phyloP scores from a whole-genome alignment of 352 stramenopile genomes.

The Vaucheria bursata region DNA sequence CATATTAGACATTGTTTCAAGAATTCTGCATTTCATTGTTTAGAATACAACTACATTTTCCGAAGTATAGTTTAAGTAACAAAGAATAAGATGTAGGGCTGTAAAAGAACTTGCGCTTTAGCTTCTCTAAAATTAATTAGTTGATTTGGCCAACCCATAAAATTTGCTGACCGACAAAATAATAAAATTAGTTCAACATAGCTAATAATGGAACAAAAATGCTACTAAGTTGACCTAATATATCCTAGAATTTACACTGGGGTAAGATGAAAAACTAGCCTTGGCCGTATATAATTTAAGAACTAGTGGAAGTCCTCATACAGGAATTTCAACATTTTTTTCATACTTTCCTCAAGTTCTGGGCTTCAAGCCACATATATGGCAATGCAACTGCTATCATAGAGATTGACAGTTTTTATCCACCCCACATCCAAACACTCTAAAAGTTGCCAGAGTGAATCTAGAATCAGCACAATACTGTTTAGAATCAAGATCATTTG shows the following conservation, averaged over 20 bases:
- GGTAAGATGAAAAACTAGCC: not conserved
- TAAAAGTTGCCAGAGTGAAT: not conserved
- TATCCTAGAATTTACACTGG: not conserved
- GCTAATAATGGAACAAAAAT: not conserved
- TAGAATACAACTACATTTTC: no score
- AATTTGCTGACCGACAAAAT: not conserved
- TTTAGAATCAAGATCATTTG: not conserved
- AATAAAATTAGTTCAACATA: not conserved
- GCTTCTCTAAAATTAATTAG: slow-evolving; percentile 1
- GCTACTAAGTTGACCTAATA: not conserved
- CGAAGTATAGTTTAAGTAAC: no score
- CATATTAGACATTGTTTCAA: no score
- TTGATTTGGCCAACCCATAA: not conserved
- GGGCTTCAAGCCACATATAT: not conserved
- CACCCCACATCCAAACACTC: not conserved
- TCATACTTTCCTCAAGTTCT: not conserved
- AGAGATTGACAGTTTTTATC: not conserved
- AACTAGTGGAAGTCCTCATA: not conserved
- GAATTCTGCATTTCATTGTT: no score
- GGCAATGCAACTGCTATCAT: not conserved
- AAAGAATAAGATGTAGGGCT: no score
- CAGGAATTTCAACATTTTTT: slow-evolving; percentile 4
- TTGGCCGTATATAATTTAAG: not conserved
- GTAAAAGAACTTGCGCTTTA: not conserved
- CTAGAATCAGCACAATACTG: not conserved